Base-by-base conservation (phyloP, 495 filamentous ascomycete genomes). In the Penicillium bialowiezense region DNA sequence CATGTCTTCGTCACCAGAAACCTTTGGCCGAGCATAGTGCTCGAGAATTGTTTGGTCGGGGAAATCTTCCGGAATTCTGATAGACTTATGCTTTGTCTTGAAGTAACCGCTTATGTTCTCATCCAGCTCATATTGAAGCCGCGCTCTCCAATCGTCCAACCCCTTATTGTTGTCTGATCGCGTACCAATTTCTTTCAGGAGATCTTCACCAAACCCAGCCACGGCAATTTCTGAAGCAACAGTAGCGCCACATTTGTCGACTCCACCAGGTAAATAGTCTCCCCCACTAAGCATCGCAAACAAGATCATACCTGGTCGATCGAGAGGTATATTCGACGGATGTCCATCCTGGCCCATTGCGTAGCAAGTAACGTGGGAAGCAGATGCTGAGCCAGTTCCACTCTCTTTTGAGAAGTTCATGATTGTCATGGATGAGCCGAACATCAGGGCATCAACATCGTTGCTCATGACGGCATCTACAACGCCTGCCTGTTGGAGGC, bases 391-490 rank as follows among this genome's bases (percentile, higher is more conserved):
- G 2, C 76, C 72, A 56, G 71, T 82, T 2, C 74, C 70, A 15
- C 73, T 77, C 64, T 95, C 90, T 17, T 84, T 79, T 0, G 87
- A 87, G 83, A 91, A 98, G 57, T 90, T 91, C 50, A 90, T 80
- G 24, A 97, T 69, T 0, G 84, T 93, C 38, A 79, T 64, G 0
- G 77, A 81, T 38, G 88, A 91, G 2, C 95, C 95, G 64, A 97
- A 99, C 95, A 99, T 97, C 57, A 99, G 77, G 2, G 95, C 91
- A 65, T 99, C 95, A 31, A 97, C 90, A 73, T 99, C 95, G 64
- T 99, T 91, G 61, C 89, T 97, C 58, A 99, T 78, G 10, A 97
- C 95, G 0, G 88, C 93, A 68, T 99, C 95, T 3, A 97, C 95
- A 35, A 96, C 74, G 0, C 91, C 90, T 23, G 83, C 79, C 47